phyloP scores from a whole-genome alignment of 2,329 filamentous ascomycete genomes.

The Geosmithia morbida region DNA sequence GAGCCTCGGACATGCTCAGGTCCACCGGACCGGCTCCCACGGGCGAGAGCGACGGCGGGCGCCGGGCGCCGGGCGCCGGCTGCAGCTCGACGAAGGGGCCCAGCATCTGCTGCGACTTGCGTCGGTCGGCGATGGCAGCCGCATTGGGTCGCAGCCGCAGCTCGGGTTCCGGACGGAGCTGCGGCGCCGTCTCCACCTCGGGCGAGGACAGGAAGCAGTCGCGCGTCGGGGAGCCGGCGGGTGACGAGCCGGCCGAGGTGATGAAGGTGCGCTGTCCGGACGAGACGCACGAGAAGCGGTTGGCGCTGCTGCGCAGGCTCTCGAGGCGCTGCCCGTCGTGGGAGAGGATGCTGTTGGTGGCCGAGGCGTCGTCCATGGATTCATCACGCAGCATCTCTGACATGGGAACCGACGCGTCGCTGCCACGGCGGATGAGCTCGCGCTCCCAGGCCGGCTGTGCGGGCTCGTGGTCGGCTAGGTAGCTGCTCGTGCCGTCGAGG shows the following conservation, averaged over 20 bases:
- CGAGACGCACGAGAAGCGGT: constrained; percentile 45
- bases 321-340: constrained; percentile 46
- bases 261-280: constrained; percentile 45
- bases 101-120: constrained; percentile 35
- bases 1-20: constrained; percentile 2
- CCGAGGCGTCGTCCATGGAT: constrained; percentile 38
- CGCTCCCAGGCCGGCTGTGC: background rate
- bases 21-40: constrained; percentile 1
- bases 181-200: constrained; percentile 7
- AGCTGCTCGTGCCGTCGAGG: constrained; percentile 30
- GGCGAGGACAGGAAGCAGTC: constrained; percentile 26
- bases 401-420: constrained; percentile 4
- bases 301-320: constrained; percentile 35
- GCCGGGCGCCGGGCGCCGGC: background rate
- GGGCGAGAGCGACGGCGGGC: constrained; percentile 9
- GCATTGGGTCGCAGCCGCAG: constrained; percentile 35
- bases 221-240: constrained; percentile 38
- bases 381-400: constrained; percentile 19
- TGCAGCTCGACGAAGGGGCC: constrained; percentile 24
- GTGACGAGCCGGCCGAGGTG: constrained; percentile 44
- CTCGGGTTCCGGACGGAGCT: constrained; percentile 10
- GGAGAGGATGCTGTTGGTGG: constrained; percentile 40
- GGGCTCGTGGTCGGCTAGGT: constrained; percentile 13
- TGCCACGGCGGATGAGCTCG: constrained; percentile 4
- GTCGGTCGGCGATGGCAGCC: constrained; percentile 31